Evolutionary conservation across 2,329 filamentous ascomycete species (phyloP), one percentile per base, ranked within the genome.

Genomic region (Dissoconium aciculare): DNA sequence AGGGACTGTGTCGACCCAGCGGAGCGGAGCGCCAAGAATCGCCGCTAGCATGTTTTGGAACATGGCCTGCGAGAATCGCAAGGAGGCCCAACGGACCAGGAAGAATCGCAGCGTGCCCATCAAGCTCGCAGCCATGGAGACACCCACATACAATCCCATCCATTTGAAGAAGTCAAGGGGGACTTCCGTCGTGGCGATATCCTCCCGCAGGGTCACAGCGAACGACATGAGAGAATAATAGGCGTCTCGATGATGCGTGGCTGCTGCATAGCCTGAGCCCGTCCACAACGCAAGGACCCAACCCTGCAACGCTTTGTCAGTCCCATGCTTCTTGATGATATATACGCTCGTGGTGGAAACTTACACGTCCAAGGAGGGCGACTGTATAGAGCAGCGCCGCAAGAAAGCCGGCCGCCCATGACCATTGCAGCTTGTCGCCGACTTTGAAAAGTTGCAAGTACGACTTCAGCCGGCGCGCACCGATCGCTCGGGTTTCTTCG

Each of bases 1-100:
- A 2, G 85, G 87, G 0, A 85, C 94, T 3, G 85, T 79, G 49
- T 94, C 85, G 46, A 94, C 19, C 19, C 19, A 23, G 19, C 19
- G 19, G n/a, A 23, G 19, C 8, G 19, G 19, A 8, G 19, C 19
- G 8, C 19, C 19, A 23, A 23, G 19, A 23, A 23, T n/a, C n/a
- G 19, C 19, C 19, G 19, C 19, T n/a, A 23, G n/a, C 19, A 23
- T 23, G n/a, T 23, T 23, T n/a, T 23, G 19, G 19, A 23, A 23
- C 19, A 23, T 23, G 19, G 19, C 19, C 8, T 23, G 19, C 19
- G 19, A 23, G n/a, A 23, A 23, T 23, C 19, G 19, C 19, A 23
- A 23, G 19, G 19, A 23, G 8, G 19, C 19, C 19, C 19, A 23
- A n/a, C 19, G 19, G 8, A 23, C 19, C 8, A 23, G 19, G n/a